These are phyloP conservation scores for Gossypium stocksii DNA, from an alignment of 345 rosid species.

Conservation along the genomic window DNA sequence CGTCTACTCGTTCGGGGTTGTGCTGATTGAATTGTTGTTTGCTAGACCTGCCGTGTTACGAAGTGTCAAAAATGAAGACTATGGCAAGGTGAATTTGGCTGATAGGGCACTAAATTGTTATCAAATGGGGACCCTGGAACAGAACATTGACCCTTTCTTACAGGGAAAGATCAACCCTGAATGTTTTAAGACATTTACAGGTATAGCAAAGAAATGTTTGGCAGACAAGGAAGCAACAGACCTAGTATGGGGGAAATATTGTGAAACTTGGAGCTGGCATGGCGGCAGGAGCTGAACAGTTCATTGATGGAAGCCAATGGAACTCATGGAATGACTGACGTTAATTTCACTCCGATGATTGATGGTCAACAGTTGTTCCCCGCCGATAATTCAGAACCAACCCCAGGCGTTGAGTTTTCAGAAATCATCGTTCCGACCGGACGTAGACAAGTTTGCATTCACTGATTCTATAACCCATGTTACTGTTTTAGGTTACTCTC, in stretches of 20 bases:
- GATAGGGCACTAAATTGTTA: conserved; percentile 47
- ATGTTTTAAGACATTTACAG: conserved; percentile 57
- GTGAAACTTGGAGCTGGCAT: conserved; percentile 71
- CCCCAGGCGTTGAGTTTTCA: conserved; percentile 27
- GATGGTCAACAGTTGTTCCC: background rate
- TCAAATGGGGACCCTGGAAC: conserved; percentile 29
- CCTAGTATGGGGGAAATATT: conserved; percentile 76
- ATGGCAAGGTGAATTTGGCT: conserved; percentile 37
- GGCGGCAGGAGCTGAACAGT: conserved; percentile 41
- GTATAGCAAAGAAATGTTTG: conserved; percentile 56
- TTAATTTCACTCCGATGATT: background rate
- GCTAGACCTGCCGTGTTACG: conserved; percentile 44
- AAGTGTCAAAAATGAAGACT: conserved; percentile 38
- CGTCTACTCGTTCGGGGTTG: conserved; percentile 70
- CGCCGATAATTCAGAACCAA: conserved; percentile 4
- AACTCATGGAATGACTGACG: conserved; percentile 22
- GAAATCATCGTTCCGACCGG: conserved; percentile 37
- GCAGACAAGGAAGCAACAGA: conserved; percentile 49
- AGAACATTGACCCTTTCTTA: conserved; percentile 41
- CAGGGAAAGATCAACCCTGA: conserved; percentile 42
- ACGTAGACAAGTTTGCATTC: conserved; percentile 27
- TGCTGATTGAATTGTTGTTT: conserved; percentile 48
- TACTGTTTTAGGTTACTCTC: background rate
- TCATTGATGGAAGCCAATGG: conserved; percentile 25
- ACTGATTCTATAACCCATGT: background rate